These are phyloP conservation scores for Hypsizygus ulmarius DNA, from an alignment of 1,284 basidiomycete genomes.

Conservation along the genomic window DNA sequence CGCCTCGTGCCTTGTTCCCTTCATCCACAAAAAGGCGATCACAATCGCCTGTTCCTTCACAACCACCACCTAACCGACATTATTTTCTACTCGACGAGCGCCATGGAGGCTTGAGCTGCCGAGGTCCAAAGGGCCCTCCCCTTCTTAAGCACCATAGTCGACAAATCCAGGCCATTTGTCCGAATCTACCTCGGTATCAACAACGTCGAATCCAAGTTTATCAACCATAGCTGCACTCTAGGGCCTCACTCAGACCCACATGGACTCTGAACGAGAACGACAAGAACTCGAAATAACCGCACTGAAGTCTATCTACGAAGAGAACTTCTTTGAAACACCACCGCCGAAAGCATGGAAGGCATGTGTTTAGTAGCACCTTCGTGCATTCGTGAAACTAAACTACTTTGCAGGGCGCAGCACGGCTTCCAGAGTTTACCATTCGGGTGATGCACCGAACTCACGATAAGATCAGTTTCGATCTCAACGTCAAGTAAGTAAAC, in stretches of 20 bases:
- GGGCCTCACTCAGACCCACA: slow-evolving; percentile 35
- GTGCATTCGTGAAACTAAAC: slow-evolving; percentile 8
- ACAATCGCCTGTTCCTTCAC: slow-evolving; percentile 6
- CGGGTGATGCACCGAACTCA: slow-evolving; percentile 60
- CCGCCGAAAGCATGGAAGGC: slow-evolving; percentile 83
- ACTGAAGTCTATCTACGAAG: slow-evolving; percentile 73
- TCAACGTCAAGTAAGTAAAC: slow-evolving; percentile 62
- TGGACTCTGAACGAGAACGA: slow-evolving; percentile 70
- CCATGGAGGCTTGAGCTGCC: slow-evolving; percentile 71
- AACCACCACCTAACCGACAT: slow-evolving; percentile 9
- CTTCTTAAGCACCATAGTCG: slow-evolving; percentile 42
- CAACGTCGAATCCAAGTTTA: slow-evolving; percentile 13
- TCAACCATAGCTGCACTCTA: slow-evolving; percentile 10
- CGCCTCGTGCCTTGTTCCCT: slow-evolving; percentile 4
- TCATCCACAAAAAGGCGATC: slow-evolving; percentile 8
- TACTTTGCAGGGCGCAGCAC: slow-evolving; percentile 52
- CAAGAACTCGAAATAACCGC: slow-evolving; percentile 75
- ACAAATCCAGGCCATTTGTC: slow-evolving; percentile 23
- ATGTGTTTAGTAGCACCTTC: slow-evolving; percentile 10
- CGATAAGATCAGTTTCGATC: slow-evolving; percentile 56
- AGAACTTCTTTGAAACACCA: slow-evolving; percentile 67
- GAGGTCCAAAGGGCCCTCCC: slow-evolving; percentile 68
- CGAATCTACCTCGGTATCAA: slow-evolving; percentile 14
- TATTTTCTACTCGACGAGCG: slow-evolving; percentile 21
- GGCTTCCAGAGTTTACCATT: slow-evolving; percentile 72